phyloP scores from a whole-genome alignment of 768 basidiomycete genomes.

The Russula lepida region DNA sequence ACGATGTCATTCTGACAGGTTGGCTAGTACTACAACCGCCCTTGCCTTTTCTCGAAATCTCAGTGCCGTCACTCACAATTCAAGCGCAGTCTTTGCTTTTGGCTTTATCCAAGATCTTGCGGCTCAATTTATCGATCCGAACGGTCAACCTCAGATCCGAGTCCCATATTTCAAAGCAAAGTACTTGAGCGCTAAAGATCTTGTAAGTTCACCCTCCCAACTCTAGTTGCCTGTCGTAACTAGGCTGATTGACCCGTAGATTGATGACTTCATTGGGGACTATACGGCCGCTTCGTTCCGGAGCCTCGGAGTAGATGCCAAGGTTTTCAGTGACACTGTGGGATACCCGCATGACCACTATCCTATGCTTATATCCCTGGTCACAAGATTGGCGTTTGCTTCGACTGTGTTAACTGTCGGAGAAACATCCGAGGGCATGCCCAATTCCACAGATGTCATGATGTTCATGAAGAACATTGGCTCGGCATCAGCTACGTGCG shows the following conservation, averaged over 20 bases:
- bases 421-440: neutral
- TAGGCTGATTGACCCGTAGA: neutral
- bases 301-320: constrained; percentile 2
- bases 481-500: neutral
- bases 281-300: constrained; percentile 5
- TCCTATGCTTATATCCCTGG: constrained; percentile 1
- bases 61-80: neutral
- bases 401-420: constrained; percentile 17
- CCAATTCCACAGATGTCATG: constrained; percentile 14
- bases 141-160: neutral
- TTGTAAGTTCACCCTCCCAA: neutral
- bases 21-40: neutral
- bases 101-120: constrained; percentile 13
- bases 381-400: constrained; percentile 1
- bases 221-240: neutral
- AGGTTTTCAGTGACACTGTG: neutral
- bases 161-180: constrained; percentile 3
- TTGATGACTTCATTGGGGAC: constrained; percentile 7
- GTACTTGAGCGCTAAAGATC: neutral
- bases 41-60: constrained; percentile 8
- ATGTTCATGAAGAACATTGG: constrained; percentile 21
- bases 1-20: neutral
- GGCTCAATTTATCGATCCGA: constrained; percentile 2
- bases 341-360: neutral
- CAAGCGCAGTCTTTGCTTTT: neutral